Evolutionary conservation across 1,284 basidiomycete species (phyloP).

Genomic region (Cutaneotrichosporon cyanovorans): DNA sequence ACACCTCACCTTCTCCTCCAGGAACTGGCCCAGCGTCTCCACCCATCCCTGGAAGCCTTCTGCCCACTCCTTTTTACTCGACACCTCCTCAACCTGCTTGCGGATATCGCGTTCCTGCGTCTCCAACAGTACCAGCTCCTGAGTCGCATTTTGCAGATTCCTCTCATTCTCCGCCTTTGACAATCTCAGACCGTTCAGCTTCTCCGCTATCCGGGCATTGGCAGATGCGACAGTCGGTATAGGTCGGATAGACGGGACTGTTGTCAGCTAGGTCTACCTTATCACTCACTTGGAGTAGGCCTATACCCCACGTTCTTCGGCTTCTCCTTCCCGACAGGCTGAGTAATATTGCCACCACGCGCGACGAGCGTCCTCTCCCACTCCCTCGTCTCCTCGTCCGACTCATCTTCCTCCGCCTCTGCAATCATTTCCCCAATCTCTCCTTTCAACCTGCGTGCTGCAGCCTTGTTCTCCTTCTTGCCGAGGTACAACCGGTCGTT

Average conservation of each 20-base stretch:
- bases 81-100: constrained; percentile 67
- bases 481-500: constrained; percentile 79
- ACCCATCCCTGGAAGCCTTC: constrained; percentile 74
- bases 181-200: constrained; percentile 53
- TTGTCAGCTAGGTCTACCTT: constrained; percentile 39
- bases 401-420: constrained; percentile 65
- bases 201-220: constrained; percentile 58
- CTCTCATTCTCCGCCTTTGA: constrained; percentile 36
- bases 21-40: constrained; percentile 75
- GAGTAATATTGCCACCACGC: constrained; percentile 4
- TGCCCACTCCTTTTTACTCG: constrained; percentile 81
- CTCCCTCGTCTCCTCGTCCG: constrained; percentile 74
- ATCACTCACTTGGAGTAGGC: constrained; percentile 62
- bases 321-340: constrained; percentile 1
- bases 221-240: constrained; percentile 63
- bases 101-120: constrained; percentile 70
- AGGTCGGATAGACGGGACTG: constrained; percentile 48
- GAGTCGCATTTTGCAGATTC: constrained; percentile 41
- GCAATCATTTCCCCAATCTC: constrained; percentile 80
- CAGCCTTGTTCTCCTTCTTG: constrained; percentile 70
- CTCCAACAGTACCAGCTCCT: constrained; percentile 65
- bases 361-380: constrained; percentile 60
- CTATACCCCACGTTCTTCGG: constrained; percentile 53
- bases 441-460: constrained; percentile 62
- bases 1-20: constrained; percentile 75